Evolutionary conservation across 805 yeast species (phyloP), one percentile per base, ranked within the genome.

Genomic region (Kodamaea restingae): DNA sequence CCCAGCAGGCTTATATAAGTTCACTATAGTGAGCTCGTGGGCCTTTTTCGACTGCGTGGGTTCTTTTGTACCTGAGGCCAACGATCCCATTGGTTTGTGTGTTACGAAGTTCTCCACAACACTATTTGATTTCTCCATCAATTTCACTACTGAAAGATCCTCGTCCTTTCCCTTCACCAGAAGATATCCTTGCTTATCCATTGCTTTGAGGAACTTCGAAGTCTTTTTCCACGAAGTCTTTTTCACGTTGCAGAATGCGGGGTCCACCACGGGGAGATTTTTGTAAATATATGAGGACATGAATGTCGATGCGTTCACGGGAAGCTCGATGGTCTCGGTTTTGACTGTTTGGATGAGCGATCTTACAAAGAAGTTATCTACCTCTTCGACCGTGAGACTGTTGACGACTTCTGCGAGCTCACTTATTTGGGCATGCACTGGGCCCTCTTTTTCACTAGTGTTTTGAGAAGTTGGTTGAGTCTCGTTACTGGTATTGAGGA

Each of bases 181-280:
- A 15, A 93, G 44, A 40, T 81, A 75, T 1, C 78, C 78, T 32
- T 72, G 70, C 56, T 88, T 91, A 48, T 86, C 96, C 81, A 90
- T 87, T 5, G 84, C 80, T 54, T 88, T 91, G 39, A 91, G 63
- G 52, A 82, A 88, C 57, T 88, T 90, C 10, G 88, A 75, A 3
- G 91, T 78, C 54, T 91, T 91, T 59, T 85, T 88, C 95, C 95
- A 91, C 2, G 88, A 76, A 0, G 96, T 80, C 53, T 79, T 83
- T 59, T 88, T 90, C 42, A 84, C 73, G 48, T 75, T 80, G 28
- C 81, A 74, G 36, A 62, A 60, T 18, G 63, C 57, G 3, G 65
- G 53, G 50, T 79, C 82, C 39, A 84, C 73, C 1, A 75, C 70
- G 0, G 96, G 95, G n/a, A 91, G 60, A 59, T 88, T 86, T 36